Conservation (phyloP, 495 filamentous ascomycete species). For the Pseudotulostoma volvatum region DNA sequence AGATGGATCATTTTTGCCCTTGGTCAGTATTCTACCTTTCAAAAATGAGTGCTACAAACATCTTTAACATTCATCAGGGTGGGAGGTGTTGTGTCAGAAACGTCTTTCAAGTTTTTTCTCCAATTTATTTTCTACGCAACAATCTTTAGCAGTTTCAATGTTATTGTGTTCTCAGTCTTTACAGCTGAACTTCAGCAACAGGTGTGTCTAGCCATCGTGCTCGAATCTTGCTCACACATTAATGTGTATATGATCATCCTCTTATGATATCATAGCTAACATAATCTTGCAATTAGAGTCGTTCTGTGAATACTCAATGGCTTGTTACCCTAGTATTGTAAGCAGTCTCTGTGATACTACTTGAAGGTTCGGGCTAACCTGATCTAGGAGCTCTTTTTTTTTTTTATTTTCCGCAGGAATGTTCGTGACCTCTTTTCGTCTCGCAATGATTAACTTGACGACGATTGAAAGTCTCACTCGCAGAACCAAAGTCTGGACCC, state of each 20-base stretch:
- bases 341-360: conserved; percentile 15
- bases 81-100: conserved; percentile 75
- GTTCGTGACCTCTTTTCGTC: conserved; percentile 50
- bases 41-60: conserved; percentile 1
- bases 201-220: conserved; percentile 13
- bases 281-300: conserved; percentile 11
- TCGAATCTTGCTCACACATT: too few relatives aligned
- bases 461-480: conserved; percentile 64
- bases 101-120: conserved; percentile 73
- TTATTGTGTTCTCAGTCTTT: conserved; percentile 43
- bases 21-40: conserved; percentile 36
- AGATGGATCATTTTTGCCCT: conserved; percentile 92
- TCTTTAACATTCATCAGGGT: conserved; percentile 38
- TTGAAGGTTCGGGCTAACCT: neutral
- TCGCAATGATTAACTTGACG: conserved; percentile 54
- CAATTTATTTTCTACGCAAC: conserved; percentile 63
- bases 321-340: conserved; percentile 39
- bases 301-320: conserved; percentile 33
- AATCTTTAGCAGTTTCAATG: conserved; percentile 45
- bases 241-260: too few relatives aligned
- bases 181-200: conserved; percentile 29
- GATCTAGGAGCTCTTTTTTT: conserved; percentile 45
- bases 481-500: conserved; percentile 43
- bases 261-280: conserved; percentile 5
- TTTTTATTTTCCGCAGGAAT: conserved; percentile 60